phyloP scores from a whole-genome alignment of 2,329 filamentous ascomycete species.

The Pyricularia grisea region DNA sequence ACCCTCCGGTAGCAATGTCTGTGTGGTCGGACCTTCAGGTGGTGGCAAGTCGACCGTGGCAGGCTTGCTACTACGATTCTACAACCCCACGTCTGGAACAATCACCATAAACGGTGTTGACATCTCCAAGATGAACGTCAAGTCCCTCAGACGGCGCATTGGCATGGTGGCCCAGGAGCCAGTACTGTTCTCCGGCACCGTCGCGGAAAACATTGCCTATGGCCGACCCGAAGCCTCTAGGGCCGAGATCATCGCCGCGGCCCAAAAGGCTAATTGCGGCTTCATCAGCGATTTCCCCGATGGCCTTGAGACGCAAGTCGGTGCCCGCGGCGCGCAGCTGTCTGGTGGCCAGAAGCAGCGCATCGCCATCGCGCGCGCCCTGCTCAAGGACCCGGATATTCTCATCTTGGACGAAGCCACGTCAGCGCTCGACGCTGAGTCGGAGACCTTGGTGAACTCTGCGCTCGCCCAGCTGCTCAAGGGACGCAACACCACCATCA shows the following conservation, averaged over 20 bases:
- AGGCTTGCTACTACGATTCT: slow-evolving; percentile 85
- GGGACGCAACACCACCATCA: slow-evolving; percentile 92
- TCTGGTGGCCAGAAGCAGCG: slow-evolving; percentile 96
- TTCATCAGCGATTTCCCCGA: slow-evolving; percentile 97
- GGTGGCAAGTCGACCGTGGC: slow-evolving; percentile 96
- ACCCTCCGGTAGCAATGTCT: slow-evolving; percentile 86
- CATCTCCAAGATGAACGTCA: slow-evolving; percentile 79
- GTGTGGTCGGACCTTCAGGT: slow-evolving; percentile 91
- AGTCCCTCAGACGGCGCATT: slow-evolving; percentile 84
- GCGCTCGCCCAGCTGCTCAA: slow-evolving; percentile 72
- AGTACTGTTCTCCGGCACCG: slow-evolving; percentile 78
- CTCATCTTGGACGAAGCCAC: slow-evolving; percentile 95
- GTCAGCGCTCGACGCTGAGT: slow-evolving; percentile 90
- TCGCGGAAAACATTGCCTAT: slow-evolving; percentile 87
- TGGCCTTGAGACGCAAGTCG: slow-evolving; percentile 87
- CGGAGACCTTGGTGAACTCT: slow-evolving; percentile 90
- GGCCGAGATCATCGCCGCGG: slow-evolving; percentile 75
- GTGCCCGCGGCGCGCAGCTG: slow-evolving; percentile 83
- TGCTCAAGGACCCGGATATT: slow-evolving; percentile 94
- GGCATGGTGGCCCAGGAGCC: slow-evolving; percentile 95
- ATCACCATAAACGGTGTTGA: slow-evolving; percentile 82
- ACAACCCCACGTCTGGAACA: slow-evolving; percentile 66
- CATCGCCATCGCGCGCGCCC: slow-evolving; percentile 89
- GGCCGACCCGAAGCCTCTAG: slow-evolving; percentile 71
- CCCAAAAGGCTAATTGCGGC: slow-evolving; percentile 85